A percentile compares a stretch with the other conserved stretches of the same genome.
Conservation (phyloP, 2,329 filamentous ascomycete genomes). For the Aspergillus sp. region DNA sequence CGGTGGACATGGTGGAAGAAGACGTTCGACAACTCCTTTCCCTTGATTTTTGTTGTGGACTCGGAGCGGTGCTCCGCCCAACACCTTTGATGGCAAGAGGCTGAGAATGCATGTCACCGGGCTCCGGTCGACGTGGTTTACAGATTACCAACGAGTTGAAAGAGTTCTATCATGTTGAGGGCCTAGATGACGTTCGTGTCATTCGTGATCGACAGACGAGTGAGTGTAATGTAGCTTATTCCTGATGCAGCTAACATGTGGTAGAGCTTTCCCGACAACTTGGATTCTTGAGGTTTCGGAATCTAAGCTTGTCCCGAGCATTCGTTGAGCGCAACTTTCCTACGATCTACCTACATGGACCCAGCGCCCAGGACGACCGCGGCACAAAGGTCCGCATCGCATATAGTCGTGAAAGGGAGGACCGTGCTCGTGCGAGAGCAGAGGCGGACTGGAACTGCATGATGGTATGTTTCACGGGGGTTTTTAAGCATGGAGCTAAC, state of each 20-base stretch:
- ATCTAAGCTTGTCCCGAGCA: conserved; percentile 51
- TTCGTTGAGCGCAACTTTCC: conserved; percentile 58
- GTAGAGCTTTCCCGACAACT: conserved; percentile 58
- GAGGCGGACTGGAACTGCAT: conserved; percentile 62
- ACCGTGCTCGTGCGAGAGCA: conserved; percentile 48
- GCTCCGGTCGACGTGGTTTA: conserved; percentile 40
- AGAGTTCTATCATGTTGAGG: conserved; percentile 53
- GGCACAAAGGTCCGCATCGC: conserved; percentile 53
- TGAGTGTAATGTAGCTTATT: conserved; percentile 31
- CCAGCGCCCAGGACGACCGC: conserved; percentile 42
- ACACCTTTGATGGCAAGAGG: conserved; percentile 33
- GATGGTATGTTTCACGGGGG: conserved; percentile 42
- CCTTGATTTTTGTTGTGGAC: conserved; percentile 22
- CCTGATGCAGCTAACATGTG: conserved; percentile 9
- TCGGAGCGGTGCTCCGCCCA: conserved; percentile 21
- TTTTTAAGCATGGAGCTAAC: not conserved
- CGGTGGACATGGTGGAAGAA: conserved; percentile 53
- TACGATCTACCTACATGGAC: conserved; percentile 52
- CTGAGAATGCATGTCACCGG: conserved; percentile 46
- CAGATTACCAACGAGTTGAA: conserved; percentile 60
- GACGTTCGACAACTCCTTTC: conserved; percentile 50
- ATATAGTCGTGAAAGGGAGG: conserved; percentile 57
- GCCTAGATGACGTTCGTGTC: conserved; percentile 59
- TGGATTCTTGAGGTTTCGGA: conserved; percentile 58
- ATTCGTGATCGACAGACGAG: conserved; percentile 62